Base-by-base conservation (phyloP, 371 early-diverging fungal species). In the Haplosporangium sp. region DNA sequence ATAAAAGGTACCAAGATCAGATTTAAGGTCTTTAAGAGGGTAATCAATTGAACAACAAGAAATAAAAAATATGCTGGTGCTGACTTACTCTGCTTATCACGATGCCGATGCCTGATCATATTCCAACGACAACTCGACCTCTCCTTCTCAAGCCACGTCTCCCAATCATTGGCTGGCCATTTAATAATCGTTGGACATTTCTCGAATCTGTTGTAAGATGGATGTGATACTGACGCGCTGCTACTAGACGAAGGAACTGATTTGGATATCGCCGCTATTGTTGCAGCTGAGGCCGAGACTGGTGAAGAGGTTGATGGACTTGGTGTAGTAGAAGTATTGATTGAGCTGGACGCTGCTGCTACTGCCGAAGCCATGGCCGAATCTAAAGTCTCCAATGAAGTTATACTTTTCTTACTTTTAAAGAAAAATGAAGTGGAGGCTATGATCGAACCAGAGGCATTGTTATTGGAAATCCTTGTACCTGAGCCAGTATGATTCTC, bases 61-160 rank as follows among this genome's bases (percentile, higher is more conserved):
- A 27, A 27, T 27, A 27, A 27, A 27, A 27, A 27, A 27, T 27
- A 27, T 27, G 27, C 27, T 27, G 27, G 27, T 27, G 44, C 1
- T 11, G 13, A 2, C 75, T 65, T 71, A 81, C 82, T 67, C 39
- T 71, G 75, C 42, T 81, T 74, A 44, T 81, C 82, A 2, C 82
- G 75, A 10, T 67, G 61, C 2, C 82, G 65, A 35, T 61, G 65
- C 11, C 82, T 75, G 37, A 69, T 68, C 65, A 75, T 35, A 53
- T 81, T 81, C 82, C 82, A 81, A 1, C 82, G 68, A n/a, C 74
- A 70, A 48, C 69, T 38, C 1, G 40, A 37, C 39, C 72, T 74
- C 27, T 81, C 75, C 9, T 58, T 44, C 15, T 74, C 69, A n/a
- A 81, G 66, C 82, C 82, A 81, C 4, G 71, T 9, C 56, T 81